These are phyloP conservation scores for Suillus subaureus DNA, from an alignment of 768 basidiomycete species.

Conservation along the genomic window DNA sequence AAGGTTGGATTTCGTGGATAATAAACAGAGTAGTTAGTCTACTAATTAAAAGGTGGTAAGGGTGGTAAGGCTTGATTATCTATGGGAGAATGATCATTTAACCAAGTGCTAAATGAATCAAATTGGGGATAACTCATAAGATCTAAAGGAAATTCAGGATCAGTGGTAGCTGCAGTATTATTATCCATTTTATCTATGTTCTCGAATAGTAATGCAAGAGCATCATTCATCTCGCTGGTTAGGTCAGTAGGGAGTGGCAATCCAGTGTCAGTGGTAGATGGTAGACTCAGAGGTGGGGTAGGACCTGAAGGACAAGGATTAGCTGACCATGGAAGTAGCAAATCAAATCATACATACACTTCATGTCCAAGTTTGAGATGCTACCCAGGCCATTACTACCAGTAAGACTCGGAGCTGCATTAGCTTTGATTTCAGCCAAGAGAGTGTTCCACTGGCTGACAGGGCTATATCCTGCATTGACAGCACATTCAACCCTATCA, in stretches of 20 bases:
- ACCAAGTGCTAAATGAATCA: background rate
- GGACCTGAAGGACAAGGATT: no score
- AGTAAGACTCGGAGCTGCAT: background rate
- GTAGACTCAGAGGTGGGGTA: no score
- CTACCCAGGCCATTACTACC: no score
- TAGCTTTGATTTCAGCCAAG: background rate
- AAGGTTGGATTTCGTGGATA: no score
- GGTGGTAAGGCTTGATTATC: background rate
- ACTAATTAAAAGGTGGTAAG: background rate
- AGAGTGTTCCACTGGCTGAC: background rate
- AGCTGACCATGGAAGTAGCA: no score
- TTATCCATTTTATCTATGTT: background rate
- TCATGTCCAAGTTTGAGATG: no score
- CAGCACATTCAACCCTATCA: background rate
- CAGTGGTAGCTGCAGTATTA: background rate
- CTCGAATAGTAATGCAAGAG: background rate
- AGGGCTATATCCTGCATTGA: background rate
- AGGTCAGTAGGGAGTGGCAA: background rate
- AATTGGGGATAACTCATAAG: background rate
- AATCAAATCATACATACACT: no score
- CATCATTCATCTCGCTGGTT: background rate
- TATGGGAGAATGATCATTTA: background rate
- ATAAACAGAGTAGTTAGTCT: background rate
- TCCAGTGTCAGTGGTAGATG: background rate
- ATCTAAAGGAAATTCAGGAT: background rate